Conservation (phyloP, 306 rosid genomes). For the Trifolium dubium region DNA sequence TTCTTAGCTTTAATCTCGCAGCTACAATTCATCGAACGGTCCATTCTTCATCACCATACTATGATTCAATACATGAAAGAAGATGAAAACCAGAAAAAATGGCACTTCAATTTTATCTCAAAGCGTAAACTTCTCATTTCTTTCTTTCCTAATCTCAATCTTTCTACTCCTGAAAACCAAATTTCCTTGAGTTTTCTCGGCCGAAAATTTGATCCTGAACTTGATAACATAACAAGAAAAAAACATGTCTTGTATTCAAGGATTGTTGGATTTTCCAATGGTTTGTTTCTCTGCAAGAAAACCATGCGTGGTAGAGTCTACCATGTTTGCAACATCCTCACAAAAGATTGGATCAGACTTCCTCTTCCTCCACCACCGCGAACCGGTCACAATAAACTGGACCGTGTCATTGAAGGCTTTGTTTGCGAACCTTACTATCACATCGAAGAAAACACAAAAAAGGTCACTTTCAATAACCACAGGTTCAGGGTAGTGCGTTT, state of each 20-base stretch:
- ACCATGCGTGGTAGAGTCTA: slow-evolving; percentile 7
- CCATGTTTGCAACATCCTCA: slow-evolving; percentile 31
- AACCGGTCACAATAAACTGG: neutral
- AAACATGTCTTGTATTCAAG: neutral
- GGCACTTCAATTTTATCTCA: slow-evolving; percentile 20
- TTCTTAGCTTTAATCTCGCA: slow-evolving; percentile 25
- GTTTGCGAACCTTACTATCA: slow-evolving; percentile 32
- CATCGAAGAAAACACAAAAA: neutral
- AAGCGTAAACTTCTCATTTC: neutral
- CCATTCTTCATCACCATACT: neutral
- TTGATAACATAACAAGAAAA: neutral
- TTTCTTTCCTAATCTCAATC: neutral
- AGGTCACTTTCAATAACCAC: neutral
- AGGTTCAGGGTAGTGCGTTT: slow-evolving; percentile 28
- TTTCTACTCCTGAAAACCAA: slow-evolving; percentile 8
- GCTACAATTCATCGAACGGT: neutral
- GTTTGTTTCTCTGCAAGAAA: slow-evolving; percentile 33
- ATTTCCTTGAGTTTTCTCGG: slow-evolving; percentile 18
- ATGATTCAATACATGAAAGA: too few species aligned
- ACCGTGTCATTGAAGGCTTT: slow-evolving; percentile 15
- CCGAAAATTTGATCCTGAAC: slow-evolving; percentile 22
- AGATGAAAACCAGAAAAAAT: neutral
- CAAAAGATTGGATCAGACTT: slow-evolving; percentile 11
- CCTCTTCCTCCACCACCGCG: slow-evolving; percentile 21
- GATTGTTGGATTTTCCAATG: slow-evolving; percentile 31